A percentile compares a stretch with the other conserved stretches of the same genome.
Conservation (phyloP, 139 green algal genomes). For the Yamagishiella unicocca region DNA sequence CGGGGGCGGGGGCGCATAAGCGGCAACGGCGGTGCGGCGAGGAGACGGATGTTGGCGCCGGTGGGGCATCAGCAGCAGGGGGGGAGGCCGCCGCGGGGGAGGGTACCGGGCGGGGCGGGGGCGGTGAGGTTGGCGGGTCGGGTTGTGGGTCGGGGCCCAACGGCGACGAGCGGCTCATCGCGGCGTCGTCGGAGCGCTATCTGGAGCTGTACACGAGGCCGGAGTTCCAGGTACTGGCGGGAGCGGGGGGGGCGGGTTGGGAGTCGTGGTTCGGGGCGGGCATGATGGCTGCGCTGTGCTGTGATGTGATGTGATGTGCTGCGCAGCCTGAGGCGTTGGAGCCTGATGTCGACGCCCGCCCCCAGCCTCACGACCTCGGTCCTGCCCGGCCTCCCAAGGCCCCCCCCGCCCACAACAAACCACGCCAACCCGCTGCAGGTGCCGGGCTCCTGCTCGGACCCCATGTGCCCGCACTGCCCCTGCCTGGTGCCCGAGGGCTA, state of each 20-base stretch:
- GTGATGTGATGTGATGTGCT: too few relatives aligned
- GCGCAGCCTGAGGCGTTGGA: too few relatives aligned
- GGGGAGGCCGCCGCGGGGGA: neutral
- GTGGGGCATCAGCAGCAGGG: neutral
- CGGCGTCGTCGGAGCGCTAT: conserved; percentile 32
- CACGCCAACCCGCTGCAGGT: conserved; percentile 54
- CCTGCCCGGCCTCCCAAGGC: too few relatives aligned
- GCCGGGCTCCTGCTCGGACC: conserved; percentile 13
- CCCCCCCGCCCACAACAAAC: too few relatives aligned
- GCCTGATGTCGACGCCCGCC: too few relatives aligned
- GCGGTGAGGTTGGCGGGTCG: neutral
- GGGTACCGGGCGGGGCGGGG: neutral
- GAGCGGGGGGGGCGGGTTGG: neutral
- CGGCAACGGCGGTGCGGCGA: conserved; percentile 7
- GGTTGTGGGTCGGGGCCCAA: neutral
- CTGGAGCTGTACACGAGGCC: conserved; percentile 24
- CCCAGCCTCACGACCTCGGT: too few relatives aligned
- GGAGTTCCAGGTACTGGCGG: conserved; percentile 21
- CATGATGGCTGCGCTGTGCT: too few relatives aligned
- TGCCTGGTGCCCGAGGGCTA: conserved; percentile 63
- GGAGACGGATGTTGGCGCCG: neutral
- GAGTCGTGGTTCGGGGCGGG: neutral
- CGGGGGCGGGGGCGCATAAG: neutral
- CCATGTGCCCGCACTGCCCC: conserved; percentile 70
- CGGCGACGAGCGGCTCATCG: neutral